phyloP scores from a whole-genome alignment of 495 filamentous ascomycete genomes.

The Staphylotrichum tortipilum region DNA sequence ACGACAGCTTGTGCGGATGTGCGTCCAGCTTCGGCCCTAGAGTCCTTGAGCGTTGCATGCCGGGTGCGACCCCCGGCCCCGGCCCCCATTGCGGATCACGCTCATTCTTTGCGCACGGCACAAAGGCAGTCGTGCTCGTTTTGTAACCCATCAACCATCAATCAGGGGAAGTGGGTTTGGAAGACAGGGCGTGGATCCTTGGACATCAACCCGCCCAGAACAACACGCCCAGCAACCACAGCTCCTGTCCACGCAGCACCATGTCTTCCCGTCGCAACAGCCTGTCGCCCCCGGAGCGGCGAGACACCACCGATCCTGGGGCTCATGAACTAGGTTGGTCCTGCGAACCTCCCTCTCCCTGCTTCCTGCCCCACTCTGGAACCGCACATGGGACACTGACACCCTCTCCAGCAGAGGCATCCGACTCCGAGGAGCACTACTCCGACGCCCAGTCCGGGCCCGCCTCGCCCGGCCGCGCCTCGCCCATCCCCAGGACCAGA shows the following conservation, averaged over 20 bases:
- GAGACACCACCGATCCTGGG: constrained; percentile 65
- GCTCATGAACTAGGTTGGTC: constrained; percentile 69
- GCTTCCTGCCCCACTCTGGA: neutral
- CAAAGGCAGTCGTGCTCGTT: neutral
- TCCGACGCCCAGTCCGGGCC: constrained; percentile 76
- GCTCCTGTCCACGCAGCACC: neutral
- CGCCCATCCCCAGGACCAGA: constrained; percentile 68
- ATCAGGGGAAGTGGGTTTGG: too few relatives aligned
- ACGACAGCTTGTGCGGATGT: too few relatives aligned
- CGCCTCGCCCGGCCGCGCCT: constrained; percentile 43
- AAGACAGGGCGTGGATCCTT: too few relatives aligned
- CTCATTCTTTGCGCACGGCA: neutral
- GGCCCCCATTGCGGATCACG: too few relatives aligned
- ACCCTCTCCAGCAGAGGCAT: constrained; percentile 41
- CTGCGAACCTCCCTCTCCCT: neutral
- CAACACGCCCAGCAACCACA: neutral
- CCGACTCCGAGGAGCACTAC: constrained; percentile 80
- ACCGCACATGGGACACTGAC: constrained; percentile 4
- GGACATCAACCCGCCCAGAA: too few relatives aligned
- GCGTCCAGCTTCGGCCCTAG: neutral
- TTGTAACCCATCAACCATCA: too few relatives aligned
- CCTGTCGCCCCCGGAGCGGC: constrained; percentile 57
- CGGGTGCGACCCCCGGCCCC: neutral
- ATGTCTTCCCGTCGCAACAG: constrained; percentile 30
- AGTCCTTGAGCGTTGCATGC: neutral